phyloP scores from a whole-genome alignment of 2,329 filamentous ascomycete genomes.

The Pseudocercospora macadamiae region DNA sequence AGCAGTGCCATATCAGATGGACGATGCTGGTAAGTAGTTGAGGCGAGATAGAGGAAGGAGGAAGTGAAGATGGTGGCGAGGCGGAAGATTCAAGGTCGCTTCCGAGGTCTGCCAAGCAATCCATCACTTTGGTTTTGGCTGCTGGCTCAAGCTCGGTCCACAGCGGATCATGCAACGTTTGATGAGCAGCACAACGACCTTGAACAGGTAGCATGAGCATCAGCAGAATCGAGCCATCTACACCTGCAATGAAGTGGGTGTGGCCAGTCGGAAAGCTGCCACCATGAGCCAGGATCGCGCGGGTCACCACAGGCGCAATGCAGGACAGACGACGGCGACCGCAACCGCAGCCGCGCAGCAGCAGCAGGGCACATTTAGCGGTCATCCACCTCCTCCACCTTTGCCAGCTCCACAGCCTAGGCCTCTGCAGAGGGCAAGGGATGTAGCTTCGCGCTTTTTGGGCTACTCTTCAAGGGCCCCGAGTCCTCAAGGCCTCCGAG shows the following conservation, averaged over 20 bases:
- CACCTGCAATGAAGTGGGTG: constrained; percentile 1
- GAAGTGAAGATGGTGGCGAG: no score
- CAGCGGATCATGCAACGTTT: neutral
- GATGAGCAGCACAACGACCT: neutral
- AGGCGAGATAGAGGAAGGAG: no score
- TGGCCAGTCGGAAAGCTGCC: neutral
- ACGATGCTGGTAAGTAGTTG: no score
- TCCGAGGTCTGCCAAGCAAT: neutral
- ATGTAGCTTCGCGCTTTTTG: constrained; percentile 37
- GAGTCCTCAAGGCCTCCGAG: constrained; percentile 27
- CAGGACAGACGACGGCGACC: neutral
- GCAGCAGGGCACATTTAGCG: no score
- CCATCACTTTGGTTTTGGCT: neutral
- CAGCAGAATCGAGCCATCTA: neutral
- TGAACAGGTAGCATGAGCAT: neutral
- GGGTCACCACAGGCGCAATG: neutral
- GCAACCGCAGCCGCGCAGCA: neutral
- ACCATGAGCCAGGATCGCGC: constrained; percentile 6
- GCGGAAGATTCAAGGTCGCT: no score
- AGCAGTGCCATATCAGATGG: no score
- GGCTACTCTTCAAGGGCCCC: constrained; percentile 33
- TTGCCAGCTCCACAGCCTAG: constrained; percentile 27
- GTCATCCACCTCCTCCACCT: constrained; percentile 26
- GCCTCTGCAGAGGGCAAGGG: constrained; percentile 37
- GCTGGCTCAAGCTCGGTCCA: neutral